Evolutionary conservation across 2,329 filamentous ascomycete species (phyloP), one percentile per base, ranked within the genome.

Genomic region (Madurella fahalii): DNA sequence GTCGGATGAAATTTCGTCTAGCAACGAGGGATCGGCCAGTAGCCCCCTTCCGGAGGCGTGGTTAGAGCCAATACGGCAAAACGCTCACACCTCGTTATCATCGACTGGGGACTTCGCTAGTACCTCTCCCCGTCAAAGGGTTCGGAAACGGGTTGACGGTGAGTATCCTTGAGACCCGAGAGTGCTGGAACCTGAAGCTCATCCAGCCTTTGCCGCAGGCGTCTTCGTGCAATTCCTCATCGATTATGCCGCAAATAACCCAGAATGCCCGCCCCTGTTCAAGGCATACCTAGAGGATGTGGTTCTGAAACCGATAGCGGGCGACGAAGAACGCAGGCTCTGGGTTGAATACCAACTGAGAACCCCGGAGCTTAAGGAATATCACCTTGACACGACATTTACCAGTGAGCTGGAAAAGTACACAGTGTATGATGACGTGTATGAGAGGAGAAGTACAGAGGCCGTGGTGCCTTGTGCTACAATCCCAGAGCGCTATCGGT

Each of bases 191-290:
- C 15, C 5, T 15, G 42, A 11, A 18, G n/a, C 32, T 50, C 40
- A 58, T 45, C 11, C 12, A 4, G 7, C 1, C 2, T 16, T n/a
- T 34, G n/a, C 31, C 12, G n/a, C 20, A 60, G 58, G 25, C 8
- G 32, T 9, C 1, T 53, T 62, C 18, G 20, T 62, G 9, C 9
- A 40, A 2, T 58, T 58, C 44, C 51, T 60, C 9, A 30, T 49
- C 8, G 20, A 48, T 9, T 61, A 62, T 40, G 48, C 53, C 5
- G 42, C 40, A 4, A 40, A 51, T 9, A 39, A 56, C 20, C 32
- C 25, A 2, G 54, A 58, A 9, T 61, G 57, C 1, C 52, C 49
- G 9, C 42, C 25, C 13, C 32, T 58, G 11, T 58, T 65, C 42
- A 45, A 39, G 2, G 52, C 12, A 2, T 62, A 47, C 30, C 39